phyloP scores from a whole-genome alignment of 805 yeast genomes.

The Saccharomycopsis fibuligera region DNA sequence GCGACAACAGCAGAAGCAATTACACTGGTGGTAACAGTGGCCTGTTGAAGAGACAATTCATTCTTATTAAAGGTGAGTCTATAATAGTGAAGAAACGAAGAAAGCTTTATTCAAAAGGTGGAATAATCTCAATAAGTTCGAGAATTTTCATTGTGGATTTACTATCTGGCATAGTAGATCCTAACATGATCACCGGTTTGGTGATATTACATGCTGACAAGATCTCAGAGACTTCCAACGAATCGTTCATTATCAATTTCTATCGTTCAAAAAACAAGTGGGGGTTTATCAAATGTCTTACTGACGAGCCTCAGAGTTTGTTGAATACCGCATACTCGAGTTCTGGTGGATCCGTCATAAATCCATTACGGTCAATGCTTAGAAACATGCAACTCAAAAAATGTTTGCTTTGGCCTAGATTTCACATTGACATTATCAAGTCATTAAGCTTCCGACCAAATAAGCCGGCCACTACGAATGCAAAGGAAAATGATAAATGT shows the following conservation, averaged over 20 bases:
- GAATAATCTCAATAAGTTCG: conserved; percentile 72
- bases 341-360: conserved; percentile 40
- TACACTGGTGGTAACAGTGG: too few relatives aligned
- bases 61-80: conserved; percentile 43
- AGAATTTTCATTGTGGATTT: conserved; percentile 81
- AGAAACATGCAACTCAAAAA: conserved; percentile 56
- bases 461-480: too few relatives aligned
- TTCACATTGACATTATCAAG: conserved; percentile 73
- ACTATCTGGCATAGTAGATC: conserved; percentile 60
- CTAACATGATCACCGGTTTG: conserved; percentile 70
- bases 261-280: conserved; percentile 68
- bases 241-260: conserved; percentile 70
- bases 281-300: conserved; percentile 87
- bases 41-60: conserved; percentile 33
- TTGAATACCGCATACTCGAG: too few relatives aligned
- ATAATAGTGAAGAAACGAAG: conserved; percentile 50
- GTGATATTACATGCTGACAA: conserved; percentile 77
- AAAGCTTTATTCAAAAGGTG: conserved; percentile 70
- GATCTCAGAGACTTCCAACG: conserved; percentile 65
- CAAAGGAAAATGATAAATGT: conserved; percentile 23
- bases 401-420: conserved; percentile 85
- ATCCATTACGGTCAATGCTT: conserved; percentile 59
- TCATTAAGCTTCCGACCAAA: conserved; percentile 53
- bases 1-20: conserved; percentile 5
- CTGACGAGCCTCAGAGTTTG: conserved; percentile 72